phyloP scores from a whole-genome alignment of 208 protist species.

The Crithidia bombi region DNA sequence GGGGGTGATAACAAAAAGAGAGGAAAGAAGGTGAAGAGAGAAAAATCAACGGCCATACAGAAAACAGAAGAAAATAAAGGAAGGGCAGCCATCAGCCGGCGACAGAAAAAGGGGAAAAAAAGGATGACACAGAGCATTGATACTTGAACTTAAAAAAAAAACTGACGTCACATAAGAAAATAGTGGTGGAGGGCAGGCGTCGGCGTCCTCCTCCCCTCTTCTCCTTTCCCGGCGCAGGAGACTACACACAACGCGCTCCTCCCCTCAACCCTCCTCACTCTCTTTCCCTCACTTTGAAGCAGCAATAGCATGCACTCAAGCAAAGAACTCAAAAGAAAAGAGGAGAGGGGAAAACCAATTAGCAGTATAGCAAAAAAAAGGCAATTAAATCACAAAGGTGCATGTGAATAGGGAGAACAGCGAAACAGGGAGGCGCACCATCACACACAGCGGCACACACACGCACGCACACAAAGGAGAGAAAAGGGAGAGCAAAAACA shows the following conservation, averaged over 20 bases:
- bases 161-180: slow-evolving; percentile 17
- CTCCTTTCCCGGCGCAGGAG: no score
- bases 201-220: no score
- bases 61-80: not conserved
- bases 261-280: no score
- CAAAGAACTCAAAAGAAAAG: slow-evolving; percentile 30
- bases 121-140: no score
- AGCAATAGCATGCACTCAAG: not conserved
- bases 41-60: slow-evolving; percentile 2
- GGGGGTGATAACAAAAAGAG: not conserved
- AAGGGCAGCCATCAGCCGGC: no score
- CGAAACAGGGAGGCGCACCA: no score
- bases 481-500: no score
- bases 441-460: slow-evolving; percentile 1
- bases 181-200: no score
- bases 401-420: no score
- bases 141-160: no score
- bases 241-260: no score
- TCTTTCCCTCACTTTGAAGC: no score
- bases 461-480: slow-evolving; percentile 11
- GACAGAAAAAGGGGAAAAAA: slow-evolving; percentile 4
- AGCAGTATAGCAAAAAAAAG: slow-evolving; percentile 23
- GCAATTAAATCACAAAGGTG: slow-evolving; percentile 11
- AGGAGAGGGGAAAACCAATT: not conserved
- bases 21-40: not conserved